Evolutionary conservation across 768 basidiomycete genomes (phyloP), one percentile per base, ranked within the genome.

Genomic region (Panaeolus papilionaceus): DNA sequence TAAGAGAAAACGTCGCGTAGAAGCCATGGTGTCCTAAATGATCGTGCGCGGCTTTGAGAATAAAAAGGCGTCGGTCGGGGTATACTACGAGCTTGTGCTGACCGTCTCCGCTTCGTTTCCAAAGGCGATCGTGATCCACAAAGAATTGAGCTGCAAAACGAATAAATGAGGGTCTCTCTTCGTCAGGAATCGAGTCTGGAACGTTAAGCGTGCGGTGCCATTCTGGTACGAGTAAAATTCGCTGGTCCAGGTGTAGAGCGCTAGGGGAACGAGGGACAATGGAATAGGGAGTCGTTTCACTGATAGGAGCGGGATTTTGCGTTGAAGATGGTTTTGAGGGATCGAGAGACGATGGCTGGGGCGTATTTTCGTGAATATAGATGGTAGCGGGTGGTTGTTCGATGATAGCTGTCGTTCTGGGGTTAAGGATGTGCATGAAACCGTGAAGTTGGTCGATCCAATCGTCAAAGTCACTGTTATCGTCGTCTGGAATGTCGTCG

Each of bases 11-110:
- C 8, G 47, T 49, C 47, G 47, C 47, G 23, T 49, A 6, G 9
- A 75, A 68, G 0, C 76, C 75, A 23, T 77, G 76, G 42, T 79
- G 77, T 8, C 78, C 76, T 1, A 78, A 69, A 3, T 73, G 72
- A 74, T 62, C 40, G 5, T 64, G 65, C 1, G 70, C 72, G 1
- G 70, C 63, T 6, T 63, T 63, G 1, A 77, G 61, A 7, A 77
- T 42, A 3, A 12, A 63, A 37, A 73, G 28, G 0, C 73, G 65
- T 2, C 67, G 63, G 0, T 63, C 61, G 2, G 37, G 14, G 1
- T 62, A 62, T 23, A 23, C 23, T 23, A 23, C 23, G 23, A 23
- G 23, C 23, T 23, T 23, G 23, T 23, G 23, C 23, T 66, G 51
- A 12, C 74, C 72, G 6, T 68, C 37, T 7, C 20, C 8, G 42